phyloP scores from a whole-genome alignment of 2,329 filamentous ascomycete genomes.

The Alternaria brassicicola region DNA sequence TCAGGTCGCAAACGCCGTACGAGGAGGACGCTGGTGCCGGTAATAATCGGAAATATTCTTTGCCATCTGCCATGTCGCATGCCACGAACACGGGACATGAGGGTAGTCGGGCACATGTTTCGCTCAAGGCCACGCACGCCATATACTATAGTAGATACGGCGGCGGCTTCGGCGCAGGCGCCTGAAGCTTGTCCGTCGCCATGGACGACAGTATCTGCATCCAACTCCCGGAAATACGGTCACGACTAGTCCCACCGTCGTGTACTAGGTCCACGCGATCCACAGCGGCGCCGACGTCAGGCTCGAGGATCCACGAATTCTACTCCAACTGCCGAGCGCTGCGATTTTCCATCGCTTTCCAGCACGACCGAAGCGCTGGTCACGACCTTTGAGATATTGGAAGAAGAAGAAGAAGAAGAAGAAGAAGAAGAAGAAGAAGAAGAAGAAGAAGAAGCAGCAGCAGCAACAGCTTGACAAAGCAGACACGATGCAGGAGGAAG shows the following conservation, averaged over 20 bases:
- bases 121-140: not conserved
- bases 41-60: not conserved
- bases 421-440: too few species aligned
- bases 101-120: not conserved
- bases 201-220: not conserved
- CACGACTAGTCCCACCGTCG: constrained; percentile 8
- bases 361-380: not conserved
- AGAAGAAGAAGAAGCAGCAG: too few species aligned
- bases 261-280: constrained; percentile 9
- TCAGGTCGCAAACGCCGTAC: not conserved
- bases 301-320: constrained; percentile 1
- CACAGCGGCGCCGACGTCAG: constrained; percentile 15
- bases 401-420: not conserved
- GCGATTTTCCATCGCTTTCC: not conserved
- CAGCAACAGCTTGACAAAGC: too few species aligned
- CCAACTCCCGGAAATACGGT: constrained; percentile 5
- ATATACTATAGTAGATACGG: not conserved
- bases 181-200: not conserved
- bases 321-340: not conserved
- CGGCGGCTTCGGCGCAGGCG: not conserved
- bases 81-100: not conserved
- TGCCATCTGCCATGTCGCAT: not conserved
- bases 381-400: not conserved
- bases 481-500: constrained; percentile 40
- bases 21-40: not conserved